Percentiles rank a stretch among this genome's conserved stretches.
phyloP scores from a whole-genome alignment of 805 yeast genomes.

The Wickerhamiella parazyma region DNA sequence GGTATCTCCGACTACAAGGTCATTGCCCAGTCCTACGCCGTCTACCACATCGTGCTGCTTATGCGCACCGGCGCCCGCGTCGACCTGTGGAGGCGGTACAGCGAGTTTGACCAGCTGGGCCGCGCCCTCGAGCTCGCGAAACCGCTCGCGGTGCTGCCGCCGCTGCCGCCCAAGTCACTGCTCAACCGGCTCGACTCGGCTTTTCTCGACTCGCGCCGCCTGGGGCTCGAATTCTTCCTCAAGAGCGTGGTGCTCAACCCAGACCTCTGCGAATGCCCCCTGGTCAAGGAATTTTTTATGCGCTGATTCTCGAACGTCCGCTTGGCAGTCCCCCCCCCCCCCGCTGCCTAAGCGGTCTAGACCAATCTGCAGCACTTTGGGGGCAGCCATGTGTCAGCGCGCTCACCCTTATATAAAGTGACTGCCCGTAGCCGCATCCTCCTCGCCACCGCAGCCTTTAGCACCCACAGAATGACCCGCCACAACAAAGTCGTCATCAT shows the following conservation, averaged over 20 bases:
- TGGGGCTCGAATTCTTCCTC: slow-evolving; percentile 34
- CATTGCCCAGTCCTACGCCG: slow-evolving; percentile 34
- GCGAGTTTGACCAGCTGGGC: slow-evolving; percentile 45
- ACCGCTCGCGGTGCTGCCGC: slow-evolving; percentile 30
- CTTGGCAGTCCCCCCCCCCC: too few species aligned
- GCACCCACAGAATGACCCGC: slow-evolving; percentile 2
- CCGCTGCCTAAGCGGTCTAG: too few species aligned
- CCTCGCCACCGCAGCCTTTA: slow-evolving; percentile 14
- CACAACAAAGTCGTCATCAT: slow-evolving; percentile 27
- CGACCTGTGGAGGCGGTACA: slow-evolving; percentile 44
- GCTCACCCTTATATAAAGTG: slow-evolving; percentile 7
- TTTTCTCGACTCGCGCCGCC: slow-evolving; percentile 29
- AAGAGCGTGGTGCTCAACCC: slow-evolving; percentile 35
- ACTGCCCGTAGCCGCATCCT: slow-evolving; percentile 13
- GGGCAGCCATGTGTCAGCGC: background rate
- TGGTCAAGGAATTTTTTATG: slow-evolving; percentile 24
- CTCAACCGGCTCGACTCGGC: slow-evolving; percentile 22
- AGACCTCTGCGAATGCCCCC: slow-evolving; percentile 23
- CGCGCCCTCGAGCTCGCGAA: slow-evolving; percentile 26
- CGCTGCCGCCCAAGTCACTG: slow-evolving; percentile 34
- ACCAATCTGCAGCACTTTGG: background rate
- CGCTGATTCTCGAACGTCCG: too few species aligned
- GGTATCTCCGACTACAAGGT: slow-evolving; percentile 30
- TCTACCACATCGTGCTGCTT: slow-evolving; percentile 30
- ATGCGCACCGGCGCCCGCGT: slow-evolving; percentile 28